Conservation (phyloP, 176 grass and related monocot species). For the Ensete ventricosum region DNA sequence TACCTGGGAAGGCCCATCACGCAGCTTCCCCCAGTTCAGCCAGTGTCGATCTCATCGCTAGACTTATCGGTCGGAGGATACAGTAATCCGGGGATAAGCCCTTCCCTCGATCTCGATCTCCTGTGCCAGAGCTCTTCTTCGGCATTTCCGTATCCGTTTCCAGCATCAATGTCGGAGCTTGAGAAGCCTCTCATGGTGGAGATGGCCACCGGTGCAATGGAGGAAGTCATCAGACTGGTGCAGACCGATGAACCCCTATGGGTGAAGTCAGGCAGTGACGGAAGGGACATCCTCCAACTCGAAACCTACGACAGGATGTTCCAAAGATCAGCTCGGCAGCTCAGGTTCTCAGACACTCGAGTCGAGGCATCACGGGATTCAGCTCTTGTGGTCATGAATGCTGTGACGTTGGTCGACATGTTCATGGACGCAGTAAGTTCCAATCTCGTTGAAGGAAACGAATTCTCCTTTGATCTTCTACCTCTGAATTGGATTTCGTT, state of each 20-base stretch:
- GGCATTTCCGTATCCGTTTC: constrained; percentile 32
- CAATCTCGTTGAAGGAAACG: not conserved
- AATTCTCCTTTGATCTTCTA: not conserved
- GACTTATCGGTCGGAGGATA: constrained; percentile 52
- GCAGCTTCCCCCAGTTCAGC: constrained; percentile 45
- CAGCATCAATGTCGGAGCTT: constrained; percentile 30
- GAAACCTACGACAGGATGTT: constrained; percentile 62
- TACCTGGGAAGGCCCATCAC: constrained; percentile 77
- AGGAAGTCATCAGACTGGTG: constrained; percentile 68
- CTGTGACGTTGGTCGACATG: constrained; percentile 51
- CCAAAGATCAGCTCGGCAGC: constrained; percentile 38
- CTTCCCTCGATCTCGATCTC: constrained; percentile 77
- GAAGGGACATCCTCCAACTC: constrained; percentile 37
- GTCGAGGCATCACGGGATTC: constrained; percentile 70
- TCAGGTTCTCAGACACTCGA: constrained; percentile 34
- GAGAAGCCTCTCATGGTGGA: constrained; percentile 72
- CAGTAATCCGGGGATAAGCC: constrained; percentile 12
- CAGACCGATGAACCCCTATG: constrained; percentile 68
- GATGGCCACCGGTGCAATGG: constrained; percentile 53
- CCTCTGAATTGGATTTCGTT: not conserved
- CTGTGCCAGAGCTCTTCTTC: constrained; percentile 44
- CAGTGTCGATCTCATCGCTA: constrained; percentile 41
- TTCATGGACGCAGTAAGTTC: constrained; percentile 73
- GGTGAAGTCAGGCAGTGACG: constrained; percentile 34
- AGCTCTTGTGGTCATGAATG: constrained; percentile 50